Conservation (phyloP, 495 filamentous ascomycete species). For the Neurospora sp. region DNA sequence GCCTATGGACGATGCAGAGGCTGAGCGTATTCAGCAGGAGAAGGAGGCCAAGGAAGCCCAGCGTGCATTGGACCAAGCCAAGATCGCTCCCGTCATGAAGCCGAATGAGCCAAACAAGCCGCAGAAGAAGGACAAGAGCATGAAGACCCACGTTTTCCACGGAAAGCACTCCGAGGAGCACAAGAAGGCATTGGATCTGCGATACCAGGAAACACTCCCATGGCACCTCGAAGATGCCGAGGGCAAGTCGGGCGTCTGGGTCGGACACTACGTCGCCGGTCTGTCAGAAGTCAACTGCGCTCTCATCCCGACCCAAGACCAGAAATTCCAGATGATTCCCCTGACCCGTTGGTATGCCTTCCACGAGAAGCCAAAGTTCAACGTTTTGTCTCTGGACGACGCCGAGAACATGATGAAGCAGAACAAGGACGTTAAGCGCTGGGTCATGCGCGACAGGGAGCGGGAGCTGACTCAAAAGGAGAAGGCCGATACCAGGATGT, state of each 20-base stretch:
- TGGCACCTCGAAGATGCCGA: constrained; percentile 98
- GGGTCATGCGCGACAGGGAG: constrained; percentile 61
- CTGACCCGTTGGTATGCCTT: constrained; percentile 95
- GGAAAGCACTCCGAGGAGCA: constrained; percentile 52
- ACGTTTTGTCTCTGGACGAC: constrained; percentile 70
- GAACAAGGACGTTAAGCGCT: constrained; percentile 39
- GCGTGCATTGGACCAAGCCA: constrained; percentile 69
- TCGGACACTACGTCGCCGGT: constrained; percentile 77
- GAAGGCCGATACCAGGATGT: constrained; percentile 34
- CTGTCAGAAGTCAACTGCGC: constrained; percentile 68
- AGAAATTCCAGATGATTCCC: constrained; percentile 74
- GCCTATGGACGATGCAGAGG: constrained; percentile 55
- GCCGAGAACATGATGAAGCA: constrained; percentile 67
- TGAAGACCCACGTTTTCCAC: constrained; percentile 59
- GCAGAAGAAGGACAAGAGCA: constrained; percentile 58
- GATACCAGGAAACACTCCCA: constrained; percentile 89
- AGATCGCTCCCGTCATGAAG: constrained; percentile 65
- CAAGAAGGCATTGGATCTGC: constrained; percentile 64
- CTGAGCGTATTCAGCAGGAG: constrained; percentile 46
- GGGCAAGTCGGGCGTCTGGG: constrained; percentile 75
- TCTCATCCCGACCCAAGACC: constrained; percentile 51
- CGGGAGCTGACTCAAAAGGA: constrained; percentile 43
- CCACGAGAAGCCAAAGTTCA: constrained; percentile 70
- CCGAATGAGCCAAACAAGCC: constrained; percentile 44
- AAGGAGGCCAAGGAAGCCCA: constrained; percentile 73